Evolutionary conservation across 2,329 filamentous ascomycete species (phyloP), one percentile per base, ranked within the genome.

Genomic region (Verticillium dahliae): DNA sequence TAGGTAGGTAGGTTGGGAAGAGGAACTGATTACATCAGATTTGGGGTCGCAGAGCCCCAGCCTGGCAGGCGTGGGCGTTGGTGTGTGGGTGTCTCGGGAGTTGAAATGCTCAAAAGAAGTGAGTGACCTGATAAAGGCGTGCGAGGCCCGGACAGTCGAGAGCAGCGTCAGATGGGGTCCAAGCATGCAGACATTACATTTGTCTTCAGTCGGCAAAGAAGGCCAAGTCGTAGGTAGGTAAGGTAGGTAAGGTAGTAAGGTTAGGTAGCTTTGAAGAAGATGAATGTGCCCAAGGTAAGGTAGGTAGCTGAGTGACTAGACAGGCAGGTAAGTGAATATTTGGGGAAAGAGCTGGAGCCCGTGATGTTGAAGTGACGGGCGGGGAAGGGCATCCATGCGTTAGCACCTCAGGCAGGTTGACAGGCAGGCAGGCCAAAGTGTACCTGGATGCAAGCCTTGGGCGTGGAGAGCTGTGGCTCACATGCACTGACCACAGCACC

Each of bases 21-120:
- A 52, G n/a, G 45, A 18, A 52, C 18, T 52, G 45, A 62, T 60
- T 62, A 62, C 60, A 62, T 62, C 57, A 62, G 57, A 50, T 52
- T 56, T 13, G 9, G 18, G 45, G n/a, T 9, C n/a, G 45, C 27
- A 52, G 18, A 18, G n/a, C 18, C 18, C 45, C 10, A 27, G 45
- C 45, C 60, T 52, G 55, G 31, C n/a, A 35, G 31, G 27, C 18
- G 18, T 22, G 18, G 18, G 18, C 18, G 18, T 22, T 22, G 18
- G 18, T 57, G 27, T 57, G 14, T 57, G 27, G 27, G 35, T 52
- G 45, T 52, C 45, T 52, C 45, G 18, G 27, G 45, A 52, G 45
- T 13, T 52, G n/a, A 52, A 52, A 22, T 22, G n/a, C 7, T 52
- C 35, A 22, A 18, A 52, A 4, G 27, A 31, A 31, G 27, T 4